Evolutionary conservation across 192 early-diverging fungal genomes (phyloP).

Genomic region (Obelidium mucronatum): DNA sequence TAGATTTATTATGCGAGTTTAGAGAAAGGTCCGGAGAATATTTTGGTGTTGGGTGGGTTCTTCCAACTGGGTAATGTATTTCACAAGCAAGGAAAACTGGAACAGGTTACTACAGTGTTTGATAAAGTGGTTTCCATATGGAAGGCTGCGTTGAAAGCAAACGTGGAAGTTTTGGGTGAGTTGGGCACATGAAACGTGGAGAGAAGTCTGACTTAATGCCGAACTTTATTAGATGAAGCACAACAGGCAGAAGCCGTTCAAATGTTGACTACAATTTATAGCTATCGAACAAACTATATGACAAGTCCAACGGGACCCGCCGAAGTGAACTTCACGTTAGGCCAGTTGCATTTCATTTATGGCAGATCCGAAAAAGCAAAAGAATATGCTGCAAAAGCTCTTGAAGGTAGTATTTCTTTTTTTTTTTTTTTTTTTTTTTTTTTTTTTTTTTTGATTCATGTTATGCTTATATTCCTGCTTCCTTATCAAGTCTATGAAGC

Average conservation of each 20-base stretch:
- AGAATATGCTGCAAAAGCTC: constrained; percentile 46
- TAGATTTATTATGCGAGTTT: constrained; percentile 58
- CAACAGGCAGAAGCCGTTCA: constrained; percentile 61
- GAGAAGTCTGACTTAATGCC: background rate
- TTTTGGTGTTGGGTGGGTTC: constrained; percentile 60
- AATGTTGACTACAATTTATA: constrained; percentile 50
- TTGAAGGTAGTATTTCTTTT: constrained; percentile 44
- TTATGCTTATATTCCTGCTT: too few species aligned
- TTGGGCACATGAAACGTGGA: background rate
- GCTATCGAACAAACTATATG: constrained; percentile 32
- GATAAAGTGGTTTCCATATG: constrained; percentile 58
- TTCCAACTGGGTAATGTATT: constrained; percentile 62
- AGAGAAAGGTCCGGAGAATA: constrained; percentile 51
- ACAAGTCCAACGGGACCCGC: constrained; percentile 19
- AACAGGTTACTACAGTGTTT: constrained; percentile 47
- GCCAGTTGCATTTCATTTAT: constrained; percentile 35
- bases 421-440: constrained; percentile 7
- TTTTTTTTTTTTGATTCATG: constrained; percentile 8
- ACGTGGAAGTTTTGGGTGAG: constrained; percentile 23
- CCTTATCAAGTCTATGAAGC: constrained; percentile 46
- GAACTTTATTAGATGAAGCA: constrained; percentile 40
- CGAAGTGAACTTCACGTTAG: constrained; percentile 43
- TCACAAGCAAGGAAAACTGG: constrained; percentile 41
- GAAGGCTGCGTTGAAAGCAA: constrained; percentile 35
- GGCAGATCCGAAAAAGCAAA: constrained; percentile 42